phyloP scores from a whole-genome alignment of 495 filamentous ascomycete genomes.

The Neurospora sp. region DNA sequence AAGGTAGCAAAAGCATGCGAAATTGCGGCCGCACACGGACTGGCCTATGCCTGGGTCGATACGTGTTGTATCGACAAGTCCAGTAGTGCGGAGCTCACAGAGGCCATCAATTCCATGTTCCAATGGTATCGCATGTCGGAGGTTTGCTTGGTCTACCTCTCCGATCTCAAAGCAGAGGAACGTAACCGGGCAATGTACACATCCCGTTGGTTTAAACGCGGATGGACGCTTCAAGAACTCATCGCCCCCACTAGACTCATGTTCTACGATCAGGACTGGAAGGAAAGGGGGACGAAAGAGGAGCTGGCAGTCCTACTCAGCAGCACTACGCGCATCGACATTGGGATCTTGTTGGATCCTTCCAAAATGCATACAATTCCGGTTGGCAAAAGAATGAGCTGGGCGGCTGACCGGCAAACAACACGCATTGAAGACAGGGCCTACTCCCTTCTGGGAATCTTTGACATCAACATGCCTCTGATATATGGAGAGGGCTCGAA shows the following conservation, averaged over 20 bases:
- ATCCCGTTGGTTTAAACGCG: constrained; percentile 23
- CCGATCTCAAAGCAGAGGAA: background rate
- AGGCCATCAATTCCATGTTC: constrained; percentile 32
- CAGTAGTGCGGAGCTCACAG: constrained; percentile 20
- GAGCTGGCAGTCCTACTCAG: background rate
- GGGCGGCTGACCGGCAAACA: constrained; percentile 21
- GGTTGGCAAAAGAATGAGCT: constrained; percentile 19
- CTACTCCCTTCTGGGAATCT: constrained; percentile 18
- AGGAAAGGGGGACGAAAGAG: background rate
- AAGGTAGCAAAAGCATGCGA: constrained; percentile 3
- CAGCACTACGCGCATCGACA: background rate
- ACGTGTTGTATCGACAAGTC: constrained; percentile 25
- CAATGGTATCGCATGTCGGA: constrained; percentile 21
- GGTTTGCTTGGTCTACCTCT: constrained; percentile 24
- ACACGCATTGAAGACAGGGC: constrained; percentile 16
- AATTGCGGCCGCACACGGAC: constrained; percentile 1
- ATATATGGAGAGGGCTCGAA: constrained; percentile 19
- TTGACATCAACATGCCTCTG: constrained; percentile 19
- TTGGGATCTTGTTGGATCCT: background rate
- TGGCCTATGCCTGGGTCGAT: constrained; percentile 20
- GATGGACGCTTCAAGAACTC: constrained; percentile 31
- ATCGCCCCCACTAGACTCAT: constrained; percentile 18
- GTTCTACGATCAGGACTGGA: constrained; percentile 8
- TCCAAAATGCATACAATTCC: background rate
- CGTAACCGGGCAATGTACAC: background rate